A percentile compares a stretch with the other conserved stretches of the same genome.
Conservation (phyloP, 176 grass and related monocot species). For the Cocos nucifera region DNA sequence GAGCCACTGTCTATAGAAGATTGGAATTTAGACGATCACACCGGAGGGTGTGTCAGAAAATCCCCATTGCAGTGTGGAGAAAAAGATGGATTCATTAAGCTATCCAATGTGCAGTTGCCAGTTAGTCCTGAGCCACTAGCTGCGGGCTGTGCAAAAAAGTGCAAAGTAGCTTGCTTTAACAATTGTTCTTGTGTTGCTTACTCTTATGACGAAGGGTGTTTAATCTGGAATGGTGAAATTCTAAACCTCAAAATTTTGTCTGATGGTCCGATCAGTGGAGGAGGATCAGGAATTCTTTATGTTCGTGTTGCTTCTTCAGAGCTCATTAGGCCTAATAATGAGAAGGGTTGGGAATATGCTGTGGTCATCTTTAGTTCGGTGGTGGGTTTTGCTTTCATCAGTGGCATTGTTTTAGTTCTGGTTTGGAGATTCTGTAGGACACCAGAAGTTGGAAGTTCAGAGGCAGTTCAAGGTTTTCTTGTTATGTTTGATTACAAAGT, state of each 20-base stretch:
- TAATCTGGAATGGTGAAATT: slow-evolving; percentile 22
- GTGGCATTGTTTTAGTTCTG: too few relatives aligned
- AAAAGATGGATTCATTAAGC: too few relatives aligned
- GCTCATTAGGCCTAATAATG: too few relatives aligned
- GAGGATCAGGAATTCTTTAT: neutral
- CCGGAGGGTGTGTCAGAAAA: too few relatives aligned
- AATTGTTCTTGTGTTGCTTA: slow-evolving; percentile 45
- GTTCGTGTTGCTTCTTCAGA: too few relatives aligned
- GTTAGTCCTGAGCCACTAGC: slow-evolving; percentile 24
- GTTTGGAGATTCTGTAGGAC: too few relatives aligned
- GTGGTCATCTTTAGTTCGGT: too few relatives aligned
- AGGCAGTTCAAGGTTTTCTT: neutral
- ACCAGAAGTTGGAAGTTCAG: slow-evolving; percentile 1
- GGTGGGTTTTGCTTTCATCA: too few relatives aligned
- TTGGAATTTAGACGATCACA: too few relatives aligned
- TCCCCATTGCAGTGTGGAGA: too few relatives aligned
- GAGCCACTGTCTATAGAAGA: too few relatives aligned
- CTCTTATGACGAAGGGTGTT: slow-evolving; percentile 18
- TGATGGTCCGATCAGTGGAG: slow-evolving; percentile 7
- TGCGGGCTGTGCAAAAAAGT: slow-evolving; percentile 9
- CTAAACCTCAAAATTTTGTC: slow-evolving; percentile 18
- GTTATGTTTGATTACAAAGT: neutral
- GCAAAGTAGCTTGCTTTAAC: slow-evolving; percentile 25
- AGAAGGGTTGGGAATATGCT: too few relatives aligned
- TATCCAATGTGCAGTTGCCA: slow-evolving; percentile 4